Evolutionary conservation across 768 basidiomycete genomes (phyloP), one percentile per base, ranked within the genome.

Genomic region (Multifurca ochricompacta): DNA sequence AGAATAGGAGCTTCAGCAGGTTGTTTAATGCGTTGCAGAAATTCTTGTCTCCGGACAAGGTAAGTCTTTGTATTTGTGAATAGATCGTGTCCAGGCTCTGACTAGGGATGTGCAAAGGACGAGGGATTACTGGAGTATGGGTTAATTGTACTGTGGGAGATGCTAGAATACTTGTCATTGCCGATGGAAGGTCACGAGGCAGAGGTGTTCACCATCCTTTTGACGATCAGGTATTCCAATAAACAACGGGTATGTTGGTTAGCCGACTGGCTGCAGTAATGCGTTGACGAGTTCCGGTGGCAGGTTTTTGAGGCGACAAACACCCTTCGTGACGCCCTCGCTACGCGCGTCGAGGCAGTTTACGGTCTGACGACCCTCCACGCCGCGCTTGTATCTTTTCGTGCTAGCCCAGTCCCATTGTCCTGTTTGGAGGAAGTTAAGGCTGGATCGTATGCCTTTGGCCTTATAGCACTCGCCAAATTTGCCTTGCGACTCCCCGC

Each of bases 311-410:
- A 91, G 66, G 90, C 87, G 4, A 90, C 89, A 11, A 88, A 80
- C 62, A 80, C 82, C 2, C 83, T 92, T 58, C 85, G 90, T 37
- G 88, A 92, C 66, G 75, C 77, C 16, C 73, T 92, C 32, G 79
- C 85, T 21, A 70, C 75, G 9, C 82, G 79, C 59, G 79, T 86
- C 61, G 91, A 88, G 58, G 85, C 91, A 18, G 86, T 92, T 19
- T 91, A 88, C 62, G 90, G 90, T 6, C 69, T 92, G 60, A 89
- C 87, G 13, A 91, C 86, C 5, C 77, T 91, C 73, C 87, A 91
- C 58, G 83, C 82, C 28, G 80, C 78, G 63, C 65, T 91, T 39
- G 80, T 80, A 27, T 66, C 77, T 10, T 92, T 91, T 70, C 72
- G 80, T 21, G 69, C 73, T 3, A 76, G 82, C 53, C 68, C 79